These are phyloP conservation scores for Medicago lupulina DNA, from an alignment of 306 rosid species.

Conservation along the genomic window DNA sequence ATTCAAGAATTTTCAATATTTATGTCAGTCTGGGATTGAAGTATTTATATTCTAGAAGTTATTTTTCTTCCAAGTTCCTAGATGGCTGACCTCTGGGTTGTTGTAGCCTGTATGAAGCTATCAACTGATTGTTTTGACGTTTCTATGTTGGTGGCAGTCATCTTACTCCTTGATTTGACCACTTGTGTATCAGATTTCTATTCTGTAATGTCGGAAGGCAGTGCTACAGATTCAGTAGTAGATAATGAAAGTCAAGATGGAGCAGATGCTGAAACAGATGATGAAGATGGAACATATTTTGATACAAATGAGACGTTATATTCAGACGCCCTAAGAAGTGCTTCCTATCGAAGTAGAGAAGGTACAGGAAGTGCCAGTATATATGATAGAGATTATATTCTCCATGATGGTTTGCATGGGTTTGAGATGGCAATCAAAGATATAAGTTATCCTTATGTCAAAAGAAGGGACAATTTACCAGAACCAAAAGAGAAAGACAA, in stretches of 20 bases:
- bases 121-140: constrained; percentile 18
- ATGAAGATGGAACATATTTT: constrained; percentile 84
- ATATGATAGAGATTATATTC: constrained; percentile 65
- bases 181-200: constrained; percentile 78
- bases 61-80: neutral
- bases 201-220: constrained; percentile 95
- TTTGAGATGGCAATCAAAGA: constrained; percentile 68
- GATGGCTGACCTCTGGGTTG: neutral
- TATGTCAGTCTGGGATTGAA: constrained; percentile 10
- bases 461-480: constrained; percentile 90
- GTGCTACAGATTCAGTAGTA: constrained; percentile 81
- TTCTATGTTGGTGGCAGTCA: constrained; percentile 1
- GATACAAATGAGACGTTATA: constrained; percentile 75
- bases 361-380: constrained; percentile 63
- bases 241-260: constrained; percentile 98
- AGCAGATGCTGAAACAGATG: constrained; percentile 89
- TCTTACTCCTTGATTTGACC: constrained; percentile 42
- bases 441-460: constrained; percentile 74
- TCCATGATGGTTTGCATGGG: constrained; percentile 65
- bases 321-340: constrained; percentile 89
- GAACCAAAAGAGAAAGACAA: constrained; percentile 96
- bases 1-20: constrained; percentile 9
- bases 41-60: constrained; percentile 9
- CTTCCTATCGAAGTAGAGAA: constrained; percentile 88
- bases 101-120: constrained; percentile 29